These are phyloP conservation scores for Trichoderma sp. DNA, from an alignment of 2,329 filamentous ascomycete species.

Conservation along the genomic window DNA sequence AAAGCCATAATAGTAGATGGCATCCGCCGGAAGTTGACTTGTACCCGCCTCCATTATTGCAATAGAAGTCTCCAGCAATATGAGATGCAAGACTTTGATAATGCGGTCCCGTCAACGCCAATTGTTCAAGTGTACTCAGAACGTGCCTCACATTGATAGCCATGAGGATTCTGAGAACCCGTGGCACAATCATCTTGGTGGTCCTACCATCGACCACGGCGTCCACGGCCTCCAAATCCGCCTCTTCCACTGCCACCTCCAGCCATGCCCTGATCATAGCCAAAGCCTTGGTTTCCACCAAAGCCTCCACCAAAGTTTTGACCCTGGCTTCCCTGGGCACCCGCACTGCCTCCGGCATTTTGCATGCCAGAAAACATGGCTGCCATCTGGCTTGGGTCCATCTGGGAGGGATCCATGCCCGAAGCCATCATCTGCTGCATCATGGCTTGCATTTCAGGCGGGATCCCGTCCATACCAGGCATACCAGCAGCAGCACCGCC, in stretches of 20 bases:
- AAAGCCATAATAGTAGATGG: not conserved
- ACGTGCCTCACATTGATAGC: not conserved
- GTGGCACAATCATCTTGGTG: not conserved
- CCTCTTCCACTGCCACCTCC: conserved; percentile 42
- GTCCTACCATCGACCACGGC: conserved; percentile 37
- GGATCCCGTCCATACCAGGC: conserved; percentile 65
- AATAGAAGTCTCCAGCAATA: not conserved
- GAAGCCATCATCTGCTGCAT: conserved; percentile 72
- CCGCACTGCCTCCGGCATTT: conserved; percentile 48
- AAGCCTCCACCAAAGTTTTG: conserved; percentile 58
- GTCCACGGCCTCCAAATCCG: conserved; percentile 39
- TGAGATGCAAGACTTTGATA: not conserved
- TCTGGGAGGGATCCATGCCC: conserved; percentile 68
- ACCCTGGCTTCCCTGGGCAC: conserved; percentile 54
- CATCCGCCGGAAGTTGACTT: not conserved
- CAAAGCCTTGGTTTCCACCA: conserved; percentile 57
- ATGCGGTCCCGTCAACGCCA: conserved; percentile 5
- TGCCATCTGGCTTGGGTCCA: conserved; percentile 63
- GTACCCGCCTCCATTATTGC: too few species aligned
- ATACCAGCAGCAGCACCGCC: conserved; percentile 46
- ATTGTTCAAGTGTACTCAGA: not conserved
- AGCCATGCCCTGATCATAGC: conserved; percentile 54
- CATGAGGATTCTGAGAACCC: not conserved
- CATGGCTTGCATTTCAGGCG: conserved; percentile 69
- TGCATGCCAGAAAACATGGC: conserved; percentile 66